Percentiles rank a stretch among this genome's conserved stretches.
These are phyloP conservation scores for Spergularia bocconei DNA, from an alignment of 148 eudicot species.

Conservation along the genomic window DNA sequence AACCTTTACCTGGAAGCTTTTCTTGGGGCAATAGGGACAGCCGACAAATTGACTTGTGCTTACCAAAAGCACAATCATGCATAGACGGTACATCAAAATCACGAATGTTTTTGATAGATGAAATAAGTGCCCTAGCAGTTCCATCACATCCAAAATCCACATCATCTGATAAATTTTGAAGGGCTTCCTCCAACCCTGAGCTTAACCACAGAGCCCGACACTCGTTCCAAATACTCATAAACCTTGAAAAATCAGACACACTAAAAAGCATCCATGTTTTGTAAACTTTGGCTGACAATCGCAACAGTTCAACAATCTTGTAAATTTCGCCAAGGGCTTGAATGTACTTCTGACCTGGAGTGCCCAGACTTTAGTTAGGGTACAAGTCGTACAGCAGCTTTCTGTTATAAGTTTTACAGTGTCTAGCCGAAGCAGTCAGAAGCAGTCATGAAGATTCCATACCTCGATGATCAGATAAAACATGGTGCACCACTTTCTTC, in stretches of 20 bases:
- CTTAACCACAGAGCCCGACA: constrained; percentile 57
- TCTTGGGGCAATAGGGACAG: constrained; percentile 52
- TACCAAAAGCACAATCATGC: constrained; percentile 35
- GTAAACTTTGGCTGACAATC: constrained; percentile 56
- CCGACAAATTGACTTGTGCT: constrained; percentile 44
- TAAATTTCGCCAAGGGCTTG: constrained; percentile 71
- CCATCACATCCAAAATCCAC: constrained; percentile 30
- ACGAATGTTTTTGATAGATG: constrained; percentile 45
- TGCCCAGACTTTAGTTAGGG: constrained; percentile 16
- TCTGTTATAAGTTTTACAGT: background rate
- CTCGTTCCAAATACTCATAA: constrained; percentile 48
- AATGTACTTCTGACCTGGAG: constrained; percentile 57
- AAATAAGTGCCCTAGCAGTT: constrained; percentile 35
- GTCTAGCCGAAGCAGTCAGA: background rate
- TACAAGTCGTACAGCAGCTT: background rate
- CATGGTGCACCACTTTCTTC: constrained; percentile 39
- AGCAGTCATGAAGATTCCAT: constrained; percentile 13
- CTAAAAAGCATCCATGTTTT: constrained; percentile 57
- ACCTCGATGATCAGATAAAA: constrained; percentile 62
- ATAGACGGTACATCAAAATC: constrained; percentile 44
- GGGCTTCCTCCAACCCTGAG: constrained; percentile 64
- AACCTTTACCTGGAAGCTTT: constrained; percentile 55
- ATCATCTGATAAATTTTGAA: constrained; percentile 36
- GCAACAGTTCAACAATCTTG: constrained; percentile 59
- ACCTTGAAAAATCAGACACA: constrained; percentile 22